Conservation (phyloP, 2,329 filamentous ascomycete genomes). For the Fusarium miscanthi region DNA sequence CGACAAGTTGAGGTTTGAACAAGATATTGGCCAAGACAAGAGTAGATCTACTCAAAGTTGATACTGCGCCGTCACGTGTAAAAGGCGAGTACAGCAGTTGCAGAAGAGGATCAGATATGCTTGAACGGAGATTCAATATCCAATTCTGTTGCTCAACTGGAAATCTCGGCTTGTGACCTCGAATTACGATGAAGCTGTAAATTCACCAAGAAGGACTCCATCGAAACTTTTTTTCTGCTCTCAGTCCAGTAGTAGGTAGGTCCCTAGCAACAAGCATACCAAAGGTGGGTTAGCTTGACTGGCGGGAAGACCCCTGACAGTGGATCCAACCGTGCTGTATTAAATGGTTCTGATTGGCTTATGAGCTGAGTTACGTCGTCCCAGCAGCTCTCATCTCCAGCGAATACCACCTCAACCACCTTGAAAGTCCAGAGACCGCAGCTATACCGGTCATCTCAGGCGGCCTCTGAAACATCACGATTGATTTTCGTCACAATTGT, state of each 20-base stretch:
- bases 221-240: slow-evolving; percentile 44
- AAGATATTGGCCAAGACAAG: slow-evolving; percentile 3
- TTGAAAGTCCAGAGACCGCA: slow-evolving; percentile 31
- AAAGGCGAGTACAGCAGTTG: background rate
- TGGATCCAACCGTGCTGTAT: slow-evolving; percentile 40
- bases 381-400: slow-evolving; percentile 38
- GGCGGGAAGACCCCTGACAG: slow-evolving; percentile 42
- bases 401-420: slow-evolving; percentile 28
- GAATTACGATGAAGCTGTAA: slow-evolving; percentile 27
- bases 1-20: slow-evolving; percentile 12
- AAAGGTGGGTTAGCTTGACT: slow-evolving; percentile 32
- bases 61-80: slow-evolving; percentile 10
- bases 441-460: slow-evolving; percentile 22
- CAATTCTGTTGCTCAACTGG: background rate
- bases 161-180: slow-evolving; percentile 10
- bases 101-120: background rate
- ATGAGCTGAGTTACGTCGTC: slow-evolving; percentile 31
- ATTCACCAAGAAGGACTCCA: slow-evolving; percentile 11
- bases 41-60: slow-evolving; percentile 14
- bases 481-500: background rate
- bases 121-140: background rate
- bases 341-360: slow-evolving; percentile 43
- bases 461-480: slow-evolving; percentile 11
- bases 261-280: slow-evolving; percentile 24
- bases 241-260: slow-evolving; percentile 5